Evolutionary conservation across 495 filamentous ascomycete genomes (phyloP), one percentile per base, ranked within the genome.

Genomic region (Penicillium turbatum): DNA sequence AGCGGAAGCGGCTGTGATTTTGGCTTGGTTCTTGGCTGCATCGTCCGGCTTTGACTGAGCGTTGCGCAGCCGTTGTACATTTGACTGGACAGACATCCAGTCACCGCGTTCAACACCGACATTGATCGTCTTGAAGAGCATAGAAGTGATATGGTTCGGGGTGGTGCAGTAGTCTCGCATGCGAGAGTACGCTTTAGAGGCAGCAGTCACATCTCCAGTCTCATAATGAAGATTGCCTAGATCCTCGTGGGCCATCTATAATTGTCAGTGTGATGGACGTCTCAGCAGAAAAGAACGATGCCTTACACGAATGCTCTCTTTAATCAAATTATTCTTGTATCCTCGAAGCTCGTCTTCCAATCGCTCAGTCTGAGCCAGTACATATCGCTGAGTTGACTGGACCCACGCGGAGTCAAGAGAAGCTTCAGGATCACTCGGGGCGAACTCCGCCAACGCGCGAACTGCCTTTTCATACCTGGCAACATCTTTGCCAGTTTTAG

Each of bases 241-340:
- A 61, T 90, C 87, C 63, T 91, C 85, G 57, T 87, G 85, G 27
- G 81, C 86, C 86, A 90, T 88, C 85, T 90, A 53, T 19, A 11
- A 13, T 15, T 39, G 31, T 52, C 24, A 58, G 62, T 62, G 15
- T 13, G 4, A 45, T 31, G 29, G 5, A 30, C 7, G 8, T 34
- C 17, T 13, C 19, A 15, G 7, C 8, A 27, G 40, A 36, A 19
- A 15, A n/a, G 32, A 41, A 2, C 24, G 35, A n/a, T 29, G 7
- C 57, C 84, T 50, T 78, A 95, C 90, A 62, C 95, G 74, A 55
- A 97, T 96, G 71, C 92, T 97, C 70, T 98, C 93, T 67, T 97
- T 97, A 57, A 98, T 90, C 32, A 97, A 69, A 57, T 97, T 98
- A 61, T 97, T 95, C 70, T 96, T 98, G 72, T 97, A 97, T 6